Evolutionary conservation across 805 yeast genomes (phyloP), one percentile per base, ranked within the genome.

Genomic region (Zygotorulaspora chibaensis): DNA sequence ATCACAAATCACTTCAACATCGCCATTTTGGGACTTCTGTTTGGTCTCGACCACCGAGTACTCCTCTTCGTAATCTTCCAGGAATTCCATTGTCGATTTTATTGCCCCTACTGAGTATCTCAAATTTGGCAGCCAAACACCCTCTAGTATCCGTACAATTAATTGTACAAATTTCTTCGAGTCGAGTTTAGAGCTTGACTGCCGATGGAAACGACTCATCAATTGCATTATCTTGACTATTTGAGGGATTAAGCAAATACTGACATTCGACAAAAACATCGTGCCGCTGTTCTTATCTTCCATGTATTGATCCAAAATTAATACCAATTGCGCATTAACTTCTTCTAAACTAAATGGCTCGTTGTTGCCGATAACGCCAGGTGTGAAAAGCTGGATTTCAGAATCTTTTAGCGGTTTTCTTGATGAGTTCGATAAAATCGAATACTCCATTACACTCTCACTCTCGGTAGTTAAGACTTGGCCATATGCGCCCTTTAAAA

Each of bases 361-460:
- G n/a, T 25, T 35, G 15, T 30, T 35, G 12, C 43, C 47, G 4
- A 49, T 15, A 3, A 46, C 40, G 8, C 42, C 26, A 7, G 50
- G 47, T 8, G 50, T 40, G 40, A 46, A 45, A 10, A 43, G 17
- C 9, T 46, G 47, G 9, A 42, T 20, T 2, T 40, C 40, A 11
- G 45, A 31, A 17, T 42, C 49, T 33, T 26, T 13, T 16, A 39
- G 27, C 10, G 40, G 40, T 8, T 37, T 31, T 35, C 29, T 35
- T 4, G 33, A 29, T 8, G 44, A 29, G 10, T 43, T 46, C 6
- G 50, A 46, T 16, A 39, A 26, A 10, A 53, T 48, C 8, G 57
- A 53, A 37, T 33, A 53, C 28, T 53, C 50, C 25, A 51, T 40
- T 10, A 53, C 57, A 31, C 57, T 53, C 26, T 53, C 56, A 13